Evolutionary conservation across 495 filamentous ascomycete genomes (phyloP).

Genomic region (Penicillium canescens): DNA sequence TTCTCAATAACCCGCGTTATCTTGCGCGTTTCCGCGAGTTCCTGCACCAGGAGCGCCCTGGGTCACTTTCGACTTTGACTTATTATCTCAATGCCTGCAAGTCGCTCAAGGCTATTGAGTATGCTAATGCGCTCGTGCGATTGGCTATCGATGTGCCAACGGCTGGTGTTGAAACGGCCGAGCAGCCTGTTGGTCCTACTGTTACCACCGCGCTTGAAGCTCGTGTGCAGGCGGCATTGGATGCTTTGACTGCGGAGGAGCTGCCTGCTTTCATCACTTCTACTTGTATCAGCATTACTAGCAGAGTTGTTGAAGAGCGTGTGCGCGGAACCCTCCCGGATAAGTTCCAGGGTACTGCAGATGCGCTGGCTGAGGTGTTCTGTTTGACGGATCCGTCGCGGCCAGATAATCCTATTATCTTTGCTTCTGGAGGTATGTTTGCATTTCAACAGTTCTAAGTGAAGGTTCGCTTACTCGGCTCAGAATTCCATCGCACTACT

Average conservation of each 20-base stretch:
- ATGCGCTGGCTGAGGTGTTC: conserved; percentile 73
- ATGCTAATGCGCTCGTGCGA: conserved; percentile 63
- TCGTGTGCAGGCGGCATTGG: conserved; percentile 58
- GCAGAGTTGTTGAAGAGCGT: conserved; percentile 34
- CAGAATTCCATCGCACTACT: conserved; percentile 60
- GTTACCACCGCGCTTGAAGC: conserved; percentile 55
- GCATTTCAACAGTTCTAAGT: neutral
- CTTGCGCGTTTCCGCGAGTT: conserved; percentile 65
- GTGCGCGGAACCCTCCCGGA: conserved; percentile 33
- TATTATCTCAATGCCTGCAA: conserved; percentile 68
- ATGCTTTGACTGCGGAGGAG: conserved; percentile 61
- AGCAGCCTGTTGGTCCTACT: conserved; percentile 43
- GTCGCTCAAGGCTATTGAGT: conserved; percentile 67
- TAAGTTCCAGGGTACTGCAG: conserved; percentile 55
- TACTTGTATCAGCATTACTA: conserved; percentile 32
- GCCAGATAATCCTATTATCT: conserved; percentile 74
- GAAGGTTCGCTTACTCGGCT: neutral
- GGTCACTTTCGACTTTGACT: conserved; percentile 65
- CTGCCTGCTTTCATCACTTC: conserved; percentile 68
- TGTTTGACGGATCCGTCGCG: conserved; percentile 74
- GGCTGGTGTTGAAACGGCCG: conserved; percentile 47
- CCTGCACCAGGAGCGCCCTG: conserved; percentile 68
- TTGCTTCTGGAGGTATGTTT: conserved; percentile 68
- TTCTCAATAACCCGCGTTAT: conserved; percentile 64
- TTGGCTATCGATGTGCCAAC: conserved; percentile 28